phyloP scores from a whole-genome alignment of 208 protist species.

The Trypanosoma boissoni region DNA sequence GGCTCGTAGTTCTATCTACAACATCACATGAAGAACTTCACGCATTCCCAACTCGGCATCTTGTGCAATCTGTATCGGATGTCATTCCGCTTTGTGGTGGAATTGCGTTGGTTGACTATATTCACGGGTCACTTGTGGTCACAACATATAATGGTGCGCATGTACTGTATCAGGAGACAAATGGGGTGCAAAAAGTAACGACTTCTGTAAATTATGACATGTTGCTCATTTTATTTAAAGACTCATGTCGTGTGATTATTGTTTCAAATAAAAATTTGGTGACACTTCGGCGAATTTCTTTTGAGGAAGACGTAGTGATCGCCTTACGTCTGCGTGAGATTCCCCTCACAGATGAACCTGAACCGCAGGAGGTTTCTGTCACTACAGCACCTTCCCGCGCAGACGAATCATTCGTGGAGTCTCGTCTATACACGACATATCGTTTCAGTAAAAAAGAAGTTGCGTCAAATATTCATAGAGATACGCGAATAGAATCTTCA shows the following conservation, averaged over 20 bases:
- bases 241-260: conserved; percentile 19
- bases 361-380: not conserved
- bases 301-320: conserved; percentile 21
- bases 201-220: conserved; percentile 19
- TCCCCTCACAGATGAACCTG: conserved; percentile 14
- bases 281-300: conserved; percentile 16
- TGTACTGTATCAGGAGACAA: conserved; percentile 10
- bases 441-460: not conserved
- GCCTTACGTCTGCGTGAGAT: conserved; percentile 12
- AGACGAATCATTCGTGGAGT: not conserved
- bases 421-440: not conserved
- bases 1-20: conserved; percentile 22
- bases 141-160: conserved; percentile 20
- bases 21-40: conserved; percentile 27
- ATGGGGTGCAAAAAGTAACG: conserved; percentile 17
- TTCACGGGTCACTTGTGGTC: conserved; percentile 10
- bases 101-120: conserved; percentile 23
- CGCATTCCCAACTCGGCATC: conserved; percentile 10
- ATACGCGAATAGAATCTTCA: not conserved
- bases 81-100: conserved; percentile 21
- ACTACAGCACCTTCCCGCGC: not conserved
- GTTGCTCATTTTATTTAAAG: conserved; percentile 17
- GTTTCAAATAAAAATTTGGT: conserved; percentile 15
- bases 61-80: conserved; percentile 20
- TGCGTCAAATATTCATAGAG: not conserved